Conservation (phyloP, 2,329 filamentous ascomycete genomes). For the Bipolaris gigantea region DNA sequence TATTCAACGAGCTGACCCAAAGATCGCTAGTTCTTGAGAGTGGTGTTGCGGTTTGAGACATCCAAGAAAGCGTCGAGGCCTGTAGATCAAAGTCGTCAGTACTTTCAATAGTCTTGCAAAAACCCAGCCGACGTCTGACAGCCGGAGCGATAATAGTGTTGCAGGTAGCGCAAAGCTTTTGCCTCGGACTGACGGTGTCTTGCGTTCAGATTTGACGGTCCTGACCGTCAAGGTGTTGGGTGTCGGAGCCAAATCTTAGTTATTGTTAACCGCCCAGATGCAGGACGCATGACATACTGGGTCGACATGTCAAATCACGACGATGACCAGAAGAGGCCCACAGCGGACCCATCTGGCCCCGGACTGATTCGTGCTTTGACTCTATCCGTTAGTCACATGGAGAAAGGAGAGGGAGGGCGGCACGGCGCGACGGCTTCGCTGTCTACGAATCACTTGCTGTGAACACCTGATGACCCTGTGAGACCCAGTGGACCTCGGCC, state of each 20-base stretch:
- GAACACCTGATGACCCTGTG: slow-evolving; percentile 12
- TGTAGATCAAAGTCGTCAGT: neutral
- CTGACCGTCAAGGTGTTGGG: neutral
- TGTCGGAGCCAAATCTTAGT: slow-evolving; percentile 8
- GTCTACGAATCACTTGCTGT: slow-evolving; percentile 31
- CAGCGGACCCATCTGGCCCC: slow-evolving; percentile 7
- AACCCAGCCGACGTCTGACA: neutral
- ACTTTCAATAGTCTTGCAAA: neutral
- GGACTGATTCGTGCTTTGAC: slow-evolving; percentile 5
- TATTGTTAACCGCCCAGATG: slow-evolving; percentile 19
- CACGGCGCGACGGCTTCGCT: slow-evolving; percentile 31
- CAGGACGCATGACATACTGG: slow-evolving; percentile 9
- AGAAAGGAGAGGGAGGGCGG: slow-evolving; percentile 26
- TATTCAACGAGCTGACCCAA: slow-evolving; percentile 1
- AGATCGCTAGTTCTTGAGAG: neutral
- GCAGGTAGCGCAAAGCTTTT: neutral
- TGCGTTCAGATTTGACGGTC: neutral
- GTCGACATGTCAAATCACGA: slow-evolving; percentile 9
- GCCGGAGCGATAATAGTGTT: neutral
- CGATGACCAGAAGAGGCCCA: neutral
- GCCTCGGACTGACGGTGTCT: neutral
- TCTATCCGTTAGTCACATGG: slow-evolving; percentile 5
- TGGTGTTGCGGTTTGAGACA: neutral
- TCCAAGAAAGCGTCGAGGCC: neutral
- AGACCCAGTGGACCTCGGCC: slow-evolving; percentile 30